phyloP scores from a whole-genome alignment of 106 monocot genomes.

The Acorus calamus region DNA sequence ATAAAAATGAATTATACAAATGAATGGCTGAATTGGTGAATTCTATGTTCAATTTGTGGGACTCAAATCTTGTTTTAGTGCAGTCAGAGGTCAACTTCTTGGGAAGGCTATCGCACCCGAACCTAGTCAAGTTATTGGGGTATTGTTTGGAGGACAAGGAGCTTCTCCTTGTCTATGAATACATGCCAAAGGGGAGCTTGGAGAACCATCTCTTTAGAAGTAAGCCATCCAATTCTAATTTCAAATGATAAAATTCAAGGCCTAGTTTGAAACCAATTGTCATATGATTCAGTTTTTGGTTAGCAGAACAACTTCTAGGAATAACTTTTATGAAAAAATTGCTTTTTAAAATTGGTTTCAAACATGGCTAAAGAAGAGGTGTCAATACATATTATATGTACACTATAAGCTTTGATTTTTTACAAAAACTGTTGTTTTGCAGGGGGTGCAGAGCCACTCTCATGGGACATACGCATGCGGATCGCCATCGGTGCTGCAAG shows the following conservation, averaged over 20 bases:
- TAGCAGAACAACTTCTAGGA: too few relatives aligned
- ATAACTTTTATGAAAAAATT: too few relatives aligned
- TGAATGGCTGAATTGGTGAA: too few relatives aligned
- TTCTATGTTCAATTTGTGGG: too few relatives aligned
- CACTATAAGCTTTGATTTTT: too few relatives aligned
- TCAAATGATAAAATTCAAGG: too few relatives aligned
- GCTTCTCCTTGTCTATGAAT: constrained; percentile 31
- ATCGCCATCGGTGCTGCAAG: constrained; percentile 21
- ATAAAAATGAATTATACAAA: too few relatives aligned
- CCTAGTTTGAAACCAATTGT: too few relatives aligned
- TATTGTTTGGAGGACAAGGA: constrained; percentile 29
- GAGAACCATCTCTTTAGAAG: constrained; percentile 36
- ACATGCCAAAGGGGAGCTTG: constrained; percentile 31
- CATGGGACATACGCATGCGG: constrained; percentile 10
- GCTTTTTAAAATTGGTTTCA: too few relatives aligned
- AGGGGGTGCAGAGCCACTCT: constrained; percentile 31
- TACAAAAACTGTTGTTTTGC: neutral
- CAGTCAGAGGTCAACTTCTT: constrained; percentile 39
- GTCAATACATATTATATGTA: too few relatives aligned
- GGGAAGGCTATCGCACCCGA: constrained; percentile 28
- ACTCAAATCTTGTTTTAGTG: constrained; percentile 2
- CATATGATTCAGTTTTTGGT: too few relatives aligned
- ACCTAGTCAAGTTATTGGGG: constrained; percentile 34
- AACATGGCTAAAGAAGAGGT: too few relatives aligned
- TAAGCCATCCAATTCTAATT: neutral